Evolutionary conservation across 768 basidiomycete species (phyloP).

Genomic region (Wakefieldia striispora): DNA sequence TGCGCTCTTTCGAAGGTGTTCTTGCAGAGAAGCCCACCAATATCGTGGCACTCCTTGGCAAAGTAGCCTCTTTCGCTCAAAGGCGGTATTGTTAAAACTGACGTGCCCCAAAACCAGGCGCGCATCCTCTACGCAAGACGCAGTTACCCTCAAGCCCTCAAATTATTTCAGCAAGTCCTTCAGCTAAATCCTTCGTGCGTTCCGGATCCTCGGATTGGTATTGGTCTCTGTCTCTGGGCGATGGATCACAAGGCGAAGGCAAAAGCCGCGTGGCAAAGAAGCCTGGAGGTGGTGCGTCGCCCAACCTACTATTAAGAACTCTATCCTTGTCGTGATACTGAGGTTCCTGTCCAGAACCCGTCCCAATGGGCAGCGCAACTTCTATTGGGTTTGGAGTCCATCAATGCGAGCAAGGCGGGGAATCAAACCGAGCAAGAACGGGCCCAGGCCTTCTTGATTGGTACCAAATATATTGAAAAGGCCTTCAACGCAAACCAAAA

Average conservation of each 20-base stretch:
- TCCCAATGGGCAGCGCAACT: constrained; percentile 76
- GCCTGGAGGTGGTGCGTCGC: constrained; percentile 72
- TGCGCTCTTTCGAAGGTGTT: constrained; percentile 78
- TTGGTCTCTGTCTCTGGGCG: constrained; percentile 92
- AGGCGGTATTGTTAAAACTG: background rate
- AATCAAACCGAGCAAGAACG: constrained; percentile 63
- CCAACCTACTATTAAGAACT: background rate
- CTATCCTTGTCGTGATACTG: background rate
- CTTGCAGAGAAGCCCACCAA: constrained; percentile 80
- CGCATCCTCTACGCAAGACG: constrained; percentile 81
- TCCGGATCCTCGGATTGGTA: constrained; percentile 94
- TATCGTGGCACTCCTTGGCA: constrained; percentile 82
- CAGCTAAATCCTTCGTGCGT: constrained; percentile 71
- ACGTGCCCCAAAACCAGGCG: constrained; percentile 46
- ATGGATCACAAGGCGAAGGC: constrained; percentile 82
- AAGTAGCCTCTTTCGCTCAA: constrained; percentile 43
- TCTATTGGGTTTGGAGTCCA: constrained; percentile 79
- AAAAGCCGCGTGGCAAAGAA: constrained; percentile 86
- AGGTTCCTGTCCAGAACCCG: constrained; percentile 54
- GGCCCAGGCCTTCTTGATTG: constrained; percentile 54
- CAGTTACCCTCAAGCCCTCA: constrained; percentile 75
- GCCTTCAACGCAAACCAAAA: constrained; percentile 76
- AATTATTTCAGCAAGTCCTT: constrained; percentile 83
- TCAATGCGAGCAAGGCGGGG: constrained; percentile 82
- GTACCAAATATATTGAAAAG: constrained; percentile 68